Conservation (phyloP, 2,329 filamentous ascomycete species). For the Neoarthrinium moseri region DNA sequence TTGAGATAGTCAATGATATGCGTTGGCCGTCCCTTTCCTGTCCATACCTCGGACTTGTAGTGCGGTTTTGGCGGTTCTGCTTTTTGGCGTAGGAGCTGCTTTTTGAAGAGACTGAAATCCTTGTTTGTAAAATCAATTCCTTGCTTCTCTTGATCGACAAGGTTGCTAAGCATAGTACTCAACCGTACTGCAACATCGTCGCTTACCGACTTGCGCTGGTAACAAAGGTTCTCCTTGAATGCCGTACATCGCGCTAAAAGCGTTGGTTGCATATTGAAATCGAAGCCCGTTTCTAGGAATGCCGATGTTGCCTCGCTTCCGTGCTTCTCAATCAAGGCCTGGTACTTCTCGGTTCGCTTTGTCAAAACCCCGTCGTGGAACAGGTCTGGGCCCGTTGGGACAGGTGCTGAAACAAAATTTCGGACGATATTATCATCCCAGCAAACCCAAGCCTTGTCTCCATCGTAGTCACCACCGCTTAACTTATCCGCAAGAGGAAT, state of each 20-base stretch:
- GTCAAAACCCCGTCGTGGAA: constrained; percentile 46
- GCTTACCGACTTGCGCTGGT: constrained; percentile 52
- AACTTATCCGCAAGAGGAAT: constrained; percentile 66
- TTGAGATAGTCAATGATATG: constrained; percentile 66
- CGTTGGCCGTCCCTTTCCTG: constrained; percentile 17
- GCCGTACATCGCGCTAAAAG: constrained; percentile 64
- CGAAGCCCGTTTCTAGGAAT: constrained; percentile 54
- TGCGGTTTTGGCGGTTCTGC: constrained; percentile 32
- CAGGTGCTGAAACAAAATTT: constrained; percentile 63
- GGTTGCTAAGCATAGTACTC: constrained; percentile 48
- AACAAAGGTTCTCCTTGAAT: constrained; percentile 62
- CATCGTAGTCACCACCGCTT: constrained; percentile 80
- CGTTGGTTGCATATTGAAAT: constrained; percentile 55
- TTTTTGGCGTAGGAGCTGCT: constrained; percentile 15
- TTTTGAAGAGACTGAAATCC: constrained; percentile 39
- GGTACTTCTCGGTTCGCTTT: constrained; percentile 46
- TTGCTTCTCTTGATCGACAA: constrained; percentile 60
- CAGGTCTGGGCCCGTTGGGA: constrained; percentile 44
- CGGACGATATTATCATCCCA: constrained; percentile 67
- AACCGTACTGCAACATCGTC: constrained; percentile 43
- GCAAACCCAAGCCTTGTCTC: constrained; percentile 75
- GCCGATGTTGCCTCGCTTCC: constrained; percentile 29
- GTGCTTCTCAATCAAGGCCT: constrained; percentile 34
- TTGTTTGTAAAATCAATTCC: constrained; percentile 45
- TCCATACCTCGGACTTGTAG: constrained; percentile 41